These are phyloP conservation scores for Terana coerulea DNA, from an alignment of 768 basidiomycete species.

Conservation along the genomic window DNA sequence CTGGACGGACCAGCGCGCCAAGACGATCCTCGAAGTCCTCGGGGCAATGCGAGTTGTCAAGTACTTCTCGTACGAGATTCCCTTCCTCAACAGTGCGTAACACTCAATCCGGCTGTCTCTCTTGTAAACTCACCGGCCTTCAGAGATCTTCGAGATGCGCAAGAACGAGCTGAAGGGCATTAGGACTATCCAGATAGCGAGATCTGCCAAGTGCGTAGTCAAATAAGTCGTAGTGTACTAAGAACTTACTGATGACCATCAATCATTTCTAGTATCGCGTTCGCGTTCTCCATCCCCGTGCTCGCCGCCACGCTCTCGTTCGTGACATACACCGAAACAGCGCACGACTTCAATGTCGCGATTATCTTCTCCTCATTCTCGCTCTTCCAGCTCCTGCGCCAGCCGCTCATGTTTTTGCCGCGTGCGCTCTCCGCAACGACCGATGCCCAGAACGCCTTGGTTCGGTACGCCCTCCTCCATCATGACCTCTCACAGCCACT, in stretches of 20 bases:
- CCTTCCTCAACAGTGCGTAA: slow-evolving; percentile 57
- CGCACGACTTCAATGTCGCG: slow-evolving; percentile 55
- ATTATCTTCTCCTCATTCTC: slow-evolving; percentile 66
- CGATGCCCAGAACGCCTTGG: slow-evolving; percentile 61
- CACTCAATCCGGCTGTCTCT: not conserved
- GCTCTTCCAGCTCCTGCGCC: slow-evolving; percentile 62
- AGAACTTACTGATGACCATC: slow-evolving; percentile 16
- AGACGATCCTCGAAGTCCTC: slow-evolving; percentile 62
- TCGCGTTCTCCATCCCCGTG: slow-evolving; percentile 57
- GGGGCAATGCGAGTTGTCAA: slow-evolving; percentile 72
- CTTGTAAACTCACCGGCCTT: not conserved
- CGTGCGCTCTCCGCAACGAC: slow-evolving; percentile 58
- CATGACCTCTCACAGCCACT: not conserved
- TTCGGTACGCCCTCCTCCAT: slow-evolving; percentile 34
- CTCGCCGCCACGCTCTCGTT: slow-evolving; percentile 66
- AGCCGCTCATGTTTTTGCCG: slow-evolving; percentile 66
- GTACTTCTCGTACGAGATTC: slow-evolving; percentile 70
- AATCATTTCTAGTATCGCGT: slow-evolving; percentile 36
- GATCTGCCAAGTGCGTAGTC: slow-evolving; percentile 59
- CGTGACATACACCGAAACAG: slow-evolving; percentile 57
- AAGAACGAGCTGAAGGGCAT: slow-evolving; percentile 53
- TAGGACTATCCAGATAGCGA: slow-evolving; percentile 52
- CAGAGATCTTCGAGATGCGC: slow-evolving; percentile 54
- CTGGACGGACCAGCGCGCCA: slow-evolving; percentile 61
- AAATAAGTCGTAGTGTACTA: not conserved